Percentiles rank a stretch among this genome's conserved stretches.
Conservation (phyloP, 352 stramenopile species). For the Pythium folliculosum region DNA sequence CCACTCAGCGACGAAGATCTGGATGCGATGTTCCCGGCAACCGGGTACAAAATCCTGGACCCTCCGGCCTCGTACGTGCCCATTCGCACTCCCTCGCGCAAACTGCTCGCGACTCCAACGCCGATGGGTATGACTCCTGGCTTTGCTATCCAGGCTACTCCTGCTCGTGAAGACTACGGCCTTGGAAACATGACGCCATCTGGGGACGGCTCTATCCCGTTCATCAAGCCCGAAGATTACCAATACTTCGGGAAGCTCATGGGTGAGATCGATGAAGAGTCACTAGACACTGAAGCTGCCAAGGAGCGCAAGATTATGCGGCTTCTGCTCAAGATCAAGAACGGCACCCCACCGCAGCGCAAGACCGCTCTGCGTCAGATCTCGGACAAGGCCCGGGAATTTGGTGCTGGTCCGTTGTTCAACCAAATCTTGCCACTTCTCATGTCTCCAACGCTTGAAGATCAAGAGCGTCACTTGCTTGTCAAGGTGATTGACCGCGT, state of each 20-base stretch:
- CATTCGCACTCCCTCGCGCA: slow-evolving; percentile 93
- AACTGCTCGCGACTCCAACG: slow-evolving; percentile 95
- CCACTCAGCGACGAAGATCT: slow-evolving; percentile 96
- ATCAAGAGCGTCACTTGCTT: slow-evolving; percentile 99
- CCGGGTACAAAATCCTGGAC: slow-evolving; percentile 95
- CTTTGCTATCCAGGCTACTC: slow-evolving; percentile 87
- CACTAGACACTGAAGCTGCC: slow-evolving; percentile 89
- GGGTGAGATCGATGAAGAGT: slow-evolving; percentile 90
- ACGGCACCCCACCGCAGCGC: slow-evolving; percentile 96
- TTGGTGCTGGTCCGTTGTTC: slow-evolving; percentile 97
- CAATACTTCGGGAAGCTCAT: slow-evolving; percentile 98
- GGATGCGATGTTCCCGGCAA: slow-evolving; percentile 95
- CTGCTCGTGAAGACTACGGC: slow-evolving; percentile 79
- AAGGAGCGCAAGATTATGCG: slow-evolving; percentile 98
- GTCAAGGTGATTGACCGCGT: slow-evolving; percentile 99
- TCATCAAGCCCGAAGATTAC: slow-evolving; percentile 99
- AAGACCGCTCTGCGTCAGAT: slow-evolving; percentile 97
- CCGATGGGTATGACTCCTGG: slow-evolving; percentile 92
- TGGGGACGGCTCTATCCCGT: slow-evolving; percentile 90
- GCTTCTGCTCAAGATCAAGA: slow-evolving; percentile 99
- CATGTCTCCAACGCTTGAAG: slow-evolving; percentile 98
- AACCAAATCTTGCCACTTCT: slow-evolving; percentile 99
- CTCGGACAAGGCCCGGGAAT: slow-evolving; percentile 96
- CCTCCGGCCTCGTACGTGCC: slow-evolving; percentile 95
- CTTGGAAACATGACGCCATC: slow-evolving; percentile 64